Evolutionary conservation across 139 green algal genomes (phyloP), one percentile per base, ranked within the genome.

Genomic region (Chlorella sorokiniana): DNA sequence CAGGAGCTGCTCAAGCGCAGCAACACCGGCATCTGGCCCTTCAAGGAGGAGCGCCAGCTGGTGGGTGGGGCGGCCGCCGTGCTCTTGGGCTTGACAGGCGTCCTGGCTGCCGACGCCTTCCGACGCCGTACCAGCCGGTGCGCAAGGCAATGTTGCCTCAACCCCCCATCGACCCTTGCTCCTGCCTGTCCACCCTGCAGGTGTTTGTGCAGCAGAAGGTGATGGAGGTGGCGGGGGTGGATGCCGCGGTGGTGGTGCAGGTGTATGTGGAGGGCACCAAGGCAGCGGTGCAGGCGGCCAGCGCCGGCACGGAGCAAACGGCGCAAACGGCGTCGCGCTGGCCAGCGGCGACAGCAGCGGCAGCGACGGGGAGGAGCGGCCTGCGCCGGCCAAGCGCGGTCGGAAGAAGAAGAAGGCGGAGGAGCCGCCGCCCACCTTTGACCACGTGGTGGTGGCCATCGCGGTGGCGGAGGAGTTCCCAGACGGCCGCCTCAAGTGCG

Each of bases 401-500:
- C 14, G 41, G 7, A 85, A 76, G 59, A 33, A 61, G 31, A 31
- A 42, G 71, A 31, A 72, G 35, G 51, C 48, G 65, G 65, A 45
- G 35, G n/a, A 72, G 37, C 65, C 65, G 3, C 7, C 33, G 44
- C 35, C 73, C 7, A 48, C 31, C 23, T 88, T 83, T 83, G 84
- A 88, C 37, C 42, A 73, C 40, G 77, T 88, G 11, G 79, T 88
- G 35, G 38, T 88, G 35, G 44, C 62, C 52, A 45, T 88, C 4
- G 38, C 59, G 11, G 70, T 81, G 54, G 74, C 38, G 5, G 74
- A 81, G 40, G 42, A 54, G 8, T 81, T 71, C 56, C 74, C 74
- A 1, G 59, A 81, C n/a, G 56, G 42, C 74, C 38, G 16, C 74
- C 29, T 81, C 56, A 81, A 65, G 74, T 70, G 59, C 45, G 69